Conservation (phyloP, 257 asterid species). For the Euphrasia confusa region DNA sequence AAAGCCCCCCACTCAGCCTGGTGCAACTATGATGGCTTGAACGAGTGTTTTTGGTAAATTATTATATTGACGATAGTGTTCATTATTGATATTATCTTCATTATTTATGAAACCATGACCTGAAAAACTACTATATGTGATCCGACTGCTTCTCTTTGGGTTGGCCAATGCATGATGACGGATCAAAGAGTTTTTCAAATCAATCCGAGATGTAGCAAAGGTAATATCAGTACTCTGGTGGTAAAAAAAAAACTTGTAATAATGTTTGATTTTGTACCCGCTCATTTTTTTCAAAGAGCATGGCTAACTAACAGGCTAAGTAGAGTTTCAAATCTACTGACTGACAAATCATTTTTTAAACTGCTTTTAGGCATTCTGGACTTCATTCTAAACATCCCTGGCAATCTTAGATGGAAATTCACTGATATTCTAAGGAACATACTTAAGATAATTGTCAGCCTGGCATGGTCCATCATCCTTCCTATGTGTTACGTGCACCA, state of each 20-base stretch:
- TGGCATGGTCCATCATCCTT: constrained; percentile 67
- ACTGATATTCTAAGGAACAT: constrained; percentile 54
- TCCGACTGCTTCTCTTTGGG: constrained; percentile 77
- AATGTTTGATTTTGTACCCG: too few relatives aligned
- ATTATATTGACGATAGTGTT: constrained; percentile 15
- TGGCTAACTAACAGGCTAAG: too few relatives aligned
- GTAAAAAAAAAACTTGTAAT: too few relatives aligned
- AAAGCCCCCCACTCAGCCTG: constrained; percentile 67
- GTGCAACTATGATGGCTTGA: constrained; percentile 84
- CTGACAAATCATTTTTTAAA: constrained; percentile 21
- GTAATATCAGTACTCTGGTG: constrained; percentile 29
- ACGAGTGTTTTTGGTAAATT: constrained; percentile 72
- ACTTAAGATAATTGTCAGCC: constrained; percentile 68
- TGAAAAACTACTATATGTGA: constrained; percentile 47
- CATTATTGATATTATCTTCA: constrained; percentile 16
- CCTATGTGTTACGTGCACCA: constrained; percentile 58
- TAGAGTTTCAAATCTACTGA: constrained; percentile 7
- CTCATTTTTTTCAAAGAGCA: not conserved
- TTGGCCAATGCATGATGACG: constrained; percentile 88
- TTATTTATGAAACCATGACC: constrained; percentile 18
- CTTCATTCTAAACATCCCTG: constrained; percentile 68
- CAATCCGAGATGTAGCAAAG: constrained; percentile 38
- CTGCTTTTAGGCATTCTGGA: constrained; percentile 58
- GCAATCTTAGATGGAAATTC: constrained; percentile 74
- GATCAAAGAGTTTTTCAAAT: constrained; percentile 61